A percentile compares a stretch with the other conserved stretches of the same genome.
phyloP scores from a whole-genome alignment of 2,329 filamentous ascomycete species.

The Teratosphaeria destructans region DNA sequence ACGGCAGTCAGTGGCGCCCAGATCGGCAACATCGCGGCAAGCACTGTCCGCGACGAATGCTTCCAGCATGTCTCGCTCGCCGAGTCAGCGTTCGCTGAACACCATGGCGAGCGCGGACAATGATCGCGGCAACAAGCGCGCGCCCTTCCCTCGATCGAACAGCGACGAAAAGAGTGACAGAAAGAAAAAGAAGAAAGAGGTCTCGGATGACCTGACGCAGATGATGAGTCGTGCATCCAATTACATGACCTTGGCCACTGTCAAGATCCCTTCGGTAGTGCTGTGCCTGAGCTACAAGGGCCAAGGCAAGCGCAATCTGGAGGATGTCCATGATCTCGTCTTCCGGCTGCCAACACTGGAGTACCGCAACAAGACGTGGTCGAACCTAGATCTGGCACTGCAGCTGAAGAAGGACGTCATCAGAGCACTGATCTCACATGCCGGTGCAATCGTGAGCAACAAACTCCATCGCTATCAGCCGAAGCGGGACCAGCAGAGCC shows the following conservation, averaged over 20 bases:
- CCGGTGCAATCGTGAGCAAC: constrained; percentile 92
- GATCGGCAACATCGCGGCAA: constrained; percentile 14
- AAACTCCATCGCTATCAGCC: constrained; percentile 88
- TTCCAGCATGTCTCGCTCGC: constrained; percentile 18
- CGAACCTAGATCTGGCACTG: constrained; percentile 85
- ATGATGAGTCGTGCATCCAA: constrained; percentile 94
- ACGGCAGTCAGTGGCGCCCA: constrained; percentile 5
- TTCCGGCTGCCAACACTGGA: constrained; percentile 91
- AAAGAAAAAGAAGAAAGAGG: constrained; percentile 32
- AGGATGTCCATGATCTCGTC: constrained; percentile 95
- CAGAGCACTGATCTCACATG: constrained; percentile 86
- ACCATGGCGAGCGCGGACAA: constrained; percentile 16
- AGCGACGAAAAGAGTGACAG: constrained; percentile 16
- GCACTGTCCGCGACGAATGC: constrained; percentile 16
- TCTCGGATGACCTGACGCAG: constrained; percentile 82
- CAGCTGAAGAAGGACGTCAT: constrained; percentile 91
- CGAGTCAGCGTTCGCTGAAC: constrained; percentile 22
- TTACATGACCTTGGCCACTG: constrained; percentile 94
- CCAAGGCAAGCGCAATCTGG: constrained; percentile 85
- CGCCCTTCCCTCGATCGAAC: constrained; percentile 13
- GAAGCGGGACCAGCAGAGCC: constrained; percentile 64
- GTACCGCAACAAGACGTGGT: constrained; percentile 98
- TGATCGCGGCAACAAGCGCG: constrained; percentile 26
- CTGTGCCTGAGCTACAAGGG: constrained; percentile 95
- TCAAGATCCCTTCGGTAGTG: constrained; percentile 90